phyloP scores from a whole-genome alignment of 179 eudicot species.

The Pouteria campechiana region DNA sequence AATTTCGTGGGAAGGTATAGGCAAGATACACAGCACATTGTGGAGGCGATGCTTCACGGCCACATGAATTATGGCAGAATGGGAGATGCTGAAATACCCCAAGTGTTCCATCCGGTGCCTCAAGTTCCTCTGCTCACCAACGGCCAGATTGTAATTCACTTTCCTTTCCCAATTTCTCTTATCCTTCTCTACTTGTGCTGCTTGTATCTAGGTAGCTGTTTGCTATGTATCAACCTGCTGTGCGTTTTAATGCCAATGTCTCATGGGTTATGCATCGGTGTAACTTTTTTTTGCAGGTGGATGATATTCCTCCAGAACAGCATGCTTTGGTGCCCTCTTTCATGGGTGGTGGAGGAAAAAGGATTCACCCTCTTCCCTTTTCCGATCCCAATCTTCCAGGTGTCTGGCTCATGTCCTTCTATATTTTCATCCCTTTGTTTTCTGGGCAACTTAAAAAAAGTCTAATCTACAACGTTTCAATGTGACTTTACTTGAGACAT shows the following conservation, averaged over 20 bases:
- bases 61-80: background rate
- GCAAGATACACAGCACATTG: background rate
- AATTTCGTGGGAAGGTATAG: constrained; percentile 1
- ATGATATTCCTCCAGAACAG: constrained; percentile 8
- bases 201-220: too few relatives aligned
- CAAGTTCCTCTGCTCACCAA: constrained; percentile 8
- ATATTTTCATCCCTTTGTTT: background rate
- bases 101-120: background rate
- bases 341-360: constrained; percentile 2
- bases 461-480: too few relatives aligned
- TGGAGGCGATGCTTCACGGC: background rate
- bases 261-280: too few relatives aligned
- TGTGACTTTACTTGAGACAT: too few relatives aligned
- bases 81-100: too few relatives aligned
- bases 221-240: too few relatives aligned
- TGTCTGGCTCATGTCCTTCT: background rate
- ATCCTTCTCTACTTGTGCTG: background rate
- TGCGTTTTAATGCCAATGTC: too few relatives aligned
- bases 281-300: background rate
- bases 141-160: constrained; percentile 2
- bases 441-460: background rate
- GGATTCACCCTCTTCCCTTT: constrained; percentile 5
- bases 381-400: background rate
- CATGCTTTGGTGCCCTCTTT: constrained; percentile 1
- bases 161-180: background rate